phyloP scores from a whole-genome alignment of 768 basidiomycete genomes.

The Suillus tomentosus region DNA sequence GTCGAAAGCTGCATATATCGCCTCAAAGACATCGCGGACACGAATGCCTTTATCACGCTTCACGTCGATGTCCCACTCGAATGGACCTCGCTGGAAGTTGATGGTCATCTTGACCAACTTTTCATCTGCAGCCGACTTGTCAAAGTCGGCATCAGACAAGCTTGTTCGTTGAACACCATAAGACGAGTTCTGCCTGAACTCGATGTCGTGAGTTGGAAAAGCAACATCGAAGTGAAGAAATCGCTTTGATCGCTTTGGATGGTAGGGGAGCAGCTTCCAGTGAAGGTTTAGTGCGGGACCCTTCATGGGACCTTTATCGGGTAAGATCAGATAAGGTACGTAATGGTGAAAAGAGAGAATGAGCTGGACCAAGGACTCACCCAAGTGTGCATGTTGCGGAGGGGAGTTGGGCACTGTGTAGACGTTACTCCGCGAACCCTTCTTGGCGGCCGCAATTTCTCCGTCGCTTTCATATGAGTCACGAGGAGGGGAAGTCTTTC shows the following conservation, averaged over 20 bases:
- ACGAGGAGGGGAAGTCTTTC: constrained; percentile 15
- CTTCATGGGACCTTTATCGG: constrained; percentile 38
- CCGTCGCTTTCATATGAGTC: constrained; percentile 35
- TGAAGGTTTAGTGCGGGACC: constrained; percentile 43
- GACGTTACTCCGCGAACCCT: constrained; percentile 16
- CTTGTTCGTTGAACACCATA: constrained; percentile 25
- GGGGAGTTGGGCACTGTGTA: constrained; percentile 26
- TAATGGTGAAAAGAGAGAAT: constrained; percentile 17
- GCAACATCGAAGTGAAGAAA: constrained; percentile 53
- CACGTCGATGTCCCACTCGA: constrained; percentile 45
- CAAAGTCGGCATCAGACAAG: constrained; percentile 40
- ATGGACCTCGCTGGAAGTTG: constrained; percentile 38
- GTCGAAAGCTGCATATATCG: constrained; percentile 53
- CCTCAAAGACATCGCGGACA: constrained; percentile 60
- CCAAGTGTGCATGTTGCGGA: constrained; percentile 28
- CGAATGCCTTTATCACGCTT: constrained; percentile 45
- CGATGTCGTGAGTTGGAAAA: constrained; percentile 40
- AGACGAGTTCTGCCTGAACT: constrained; percentile 24
- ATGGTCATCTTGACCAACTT: constrained; percentile 52
- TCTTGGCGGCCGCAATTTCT: constrained; percentile 26
- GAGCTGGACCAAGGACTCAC: constrained; percentile 19
- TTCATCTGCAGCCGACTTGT: constrained; percentile 46
- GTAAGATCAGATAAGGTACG: constrained; percentile 34
- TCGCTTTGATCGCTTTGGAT: constrained; percentile 34
- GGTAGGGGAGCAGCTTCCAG: constrained; percentile 52